Evolutionary conservation across 2,329 filamentous ascomycete species (phyloP), one percentile per base, ranked within the genome.

Genomic region (Cercospora nicotianae): DNA sequence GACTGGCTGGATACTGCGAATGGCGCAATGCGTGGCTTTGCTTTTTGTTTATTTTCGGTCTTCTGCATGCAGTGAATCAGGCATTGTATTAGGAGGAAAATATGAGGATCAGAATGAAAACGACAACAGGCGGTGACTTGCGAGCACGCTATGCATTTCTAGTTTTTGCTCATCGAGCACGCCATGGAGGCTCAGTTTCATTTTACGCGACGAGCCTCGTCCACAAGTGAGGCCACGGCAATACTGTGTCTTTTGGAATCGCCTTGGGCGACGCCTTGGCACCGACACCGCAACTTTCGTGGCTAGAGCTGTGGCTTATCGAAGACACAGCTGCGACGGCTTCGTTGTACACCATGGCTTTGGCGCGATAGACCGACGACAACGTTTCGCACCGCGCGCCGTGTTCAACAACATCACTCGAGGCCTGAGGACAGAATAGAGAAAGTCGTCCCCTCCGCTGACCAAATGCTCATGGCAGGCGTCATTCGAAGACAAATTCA

Each of bases 81-180:
- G 16, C 48, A 13, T 55, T 28, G 23, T 28, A 8, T 55, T 28
- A 59, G 30, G 26, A 55, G 23, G 48, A 30, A 55, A 55, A 55
- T n/a, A 23, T 23, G 45, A 51, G 45, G 18, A n/a, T 42, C 36
- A 42, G 16, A 42, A n/a, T 42, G 36, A 42, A n/a, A 42, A 3
- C 16, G 36, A 42, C 18, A 53, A 60, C 20, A 10, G 23, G 58
- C 33, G 39, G 58, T 26, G 18, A 42, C 13, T 42, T 36, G 58
- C 20, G 13, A 62, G 60, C 60, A 62, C 60, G 60, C 60, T 20
- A 62, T 62, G 33, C 33, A 62, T 62, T 48, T 62, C 60, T 62
- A 33, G 60, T 45, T 48, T 60, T 51, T 48, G 60, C 36, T 18
- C 60, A 62, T 30, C 20, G 60, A 62, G 60, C 60, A 62, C 60